Base-by-base conservation (phyloP, 2,329 filamentous ascomycete species). In the Plenodomus tracheiphilus region DNA sequence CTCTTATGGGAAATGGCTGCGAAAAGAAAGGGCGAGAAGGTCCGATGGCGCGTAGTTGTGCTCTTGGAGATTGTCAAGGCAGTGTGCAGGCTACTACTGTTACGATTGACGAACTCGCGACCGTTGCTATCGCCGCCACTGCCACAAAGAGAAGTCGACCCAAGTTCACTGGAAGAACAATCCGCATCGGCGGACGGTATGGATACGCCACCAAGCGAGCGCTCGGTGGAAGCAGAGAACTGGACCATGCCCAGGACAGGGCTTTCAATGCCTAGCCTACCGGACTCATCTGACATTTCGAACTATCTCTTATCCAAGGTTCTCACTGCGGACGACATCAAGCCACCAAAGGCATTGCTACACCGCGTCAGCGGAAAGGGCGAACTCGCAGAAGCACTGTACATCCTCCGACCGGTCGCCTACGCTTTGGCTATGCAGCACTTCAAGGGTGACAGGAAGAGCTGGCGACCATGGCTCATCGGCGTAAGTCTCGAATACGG, bases 241-340 rank as follows among this genome's bases (percentile, higher is more conserved):
- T 97, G 93, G 89, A 83, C 82, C 13, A 97, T 99, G 93, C 93
- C 93, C n/a, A 82, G 94, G 50, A 99, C 94, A 0, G 91, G 91
- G 30, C 81, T 96, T 61, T 88, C 85, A 20, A 81, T 99, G 39
- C 93, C 94, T 1, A 87, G 85, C 39, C 79, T 99, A 15, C 94
- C 94, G 0, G 86, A 87, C 47, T 83, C 87, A 1, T 82, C 86
- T 43, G 90, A 96, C 61, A 92, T 97, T 50, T 90, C 89, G 42
- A 85, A 84, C 38, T 99, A 96, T 72, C 83, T 99, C 4, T 84
- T 96, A 19, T 87, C 88, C 28, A 92, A 95, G 58, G 93, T 97
- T 11, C 81, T 99, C 39, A 96, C 91, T 0, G 91, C 94, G 8
- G 94, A 99, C 74, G 94, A 97, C 69, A 94, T 99, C 77, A 97